Evolutionary conservation across 2,329 filamentous ascomycete species (phyloP).

Genomic region (Paraphoma chrysanthemicola): DNA sequence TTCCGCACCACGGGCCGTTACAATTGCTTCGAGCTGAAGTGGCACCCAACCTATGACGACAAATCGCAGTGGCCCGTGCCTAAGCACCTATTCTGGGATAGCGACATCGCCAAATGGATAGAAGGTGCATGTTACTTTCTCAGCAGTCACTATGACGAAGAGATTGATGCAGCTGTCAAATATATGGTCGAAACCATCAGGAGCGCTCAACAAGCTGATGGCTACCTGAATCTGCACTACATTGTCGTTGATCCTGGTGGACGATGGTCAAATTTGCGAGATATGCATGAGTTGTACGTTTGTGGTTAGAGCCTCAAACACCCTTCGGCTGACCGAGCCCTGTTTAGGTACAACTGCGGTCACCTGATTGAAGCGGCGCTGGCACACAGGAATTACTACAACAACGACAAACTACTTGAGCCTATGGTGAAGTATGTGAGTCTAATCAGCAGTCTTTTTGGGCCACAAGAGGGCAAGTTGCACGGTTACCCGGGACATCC

Average conservation of each 20-base stretch:
- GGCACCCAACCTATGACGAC: constrained; percentile 63
- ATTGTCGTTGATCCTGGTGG: constrained; percentile 64
- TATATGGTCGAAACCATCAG: constrained; percentile 67
- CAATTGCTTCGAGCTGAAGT: constrained; percentile 64
- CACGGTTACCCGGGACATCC: constrained; percentile 69
- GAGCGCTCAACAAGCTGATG: constrained; percentile 64
- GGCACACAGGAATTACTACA: constrained; percentile 53
- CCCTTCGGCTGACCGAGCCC: neutral
- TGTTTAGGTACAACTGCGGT: constrained; percentile 59
- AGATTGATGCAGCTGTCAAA: constrained; percentile 59
- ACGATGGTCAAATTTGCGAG: constrained; percentile 65
- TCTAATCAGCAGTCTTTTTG: constrained; percentile 64
- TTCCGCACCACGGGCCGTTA: constrained; percentile 30
- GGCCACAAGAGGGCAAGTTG: constrained; percentile 56
- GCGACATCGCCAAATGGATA: constrained; percentile 66
- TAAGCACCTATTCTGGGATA: constrained; percentile 67
- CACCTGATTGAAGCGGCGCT: constrained; percentile 62
- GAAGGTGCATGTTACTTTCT: constrained; percentile 68
- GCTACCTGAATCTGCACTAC: constrained; percentile 70
- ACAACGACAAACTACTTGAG: constrained; percentile 59
- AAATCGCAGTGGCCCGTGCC: constrained; percentile 62
- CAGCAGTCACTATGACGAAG: constrained; percentile 49
- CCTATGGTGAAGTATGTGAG: constrained; percentile 63
- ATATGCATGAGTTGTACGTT: constrained; percentile 64
- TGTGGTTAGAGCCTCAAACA: neutral